Percentiles rank a stretch among this genome's conserved stretches.
phyloP scores from a whole-genome alignment of 148 eudicot genomes.

The Diospyros kaki region DNA sequence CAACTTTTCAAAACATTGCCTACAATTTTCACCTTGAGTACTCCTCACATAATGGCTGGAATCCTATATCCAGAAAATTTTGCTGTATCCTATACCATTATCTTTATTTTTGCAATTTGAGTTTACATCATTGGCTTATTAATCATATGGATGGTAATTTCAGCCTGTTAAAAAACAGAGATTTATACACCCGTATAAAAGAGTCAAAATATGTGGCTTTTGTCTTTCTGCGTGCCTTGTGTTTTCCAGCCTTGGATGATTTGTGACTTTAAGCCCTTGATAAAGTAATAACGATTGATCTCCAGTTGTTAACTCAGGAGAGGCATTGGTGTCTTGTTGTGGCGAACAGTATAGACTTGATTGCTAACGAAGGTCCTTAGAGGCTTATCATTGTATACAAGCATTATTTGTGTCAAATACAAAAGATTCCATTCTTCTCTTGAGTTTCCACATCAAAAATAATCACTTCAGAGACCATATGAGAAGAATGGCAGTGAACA shows the following conservation, averaged over 20 bases:
- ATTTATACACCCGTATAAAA: not conserved
- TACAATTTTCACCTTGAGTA: not conserved
- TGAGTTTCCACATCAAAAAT: not conserved
- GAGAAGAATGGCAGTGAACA: not conserved
- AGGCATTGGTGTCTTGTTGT: not conserved
- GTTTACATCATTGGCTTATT: not conserved
- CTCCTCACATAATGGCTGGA: conserved; percentile 2
- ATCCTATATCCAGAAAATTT: not conserved
- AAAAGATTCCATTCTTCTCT: not conserved
- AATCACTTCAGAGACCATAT: not conserved
- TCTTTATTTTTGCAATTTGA: not conserved
- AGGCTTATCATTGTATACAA: not conserved
- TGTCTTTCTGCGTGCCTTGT: not conserved
- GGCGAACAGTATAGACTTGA: not conserved
- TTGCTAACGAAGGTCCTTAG: not conserved
- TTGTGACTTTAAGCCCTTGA: not conserved
- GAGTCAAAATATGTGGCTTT: not conserved
- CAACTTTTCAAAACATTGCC: not conserved
- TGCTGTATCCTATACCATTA: not conserved
- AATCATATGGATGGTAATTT: not conserved
- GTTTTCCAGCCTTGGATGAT: not conserved
- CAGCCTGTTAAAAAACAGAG: not conserved
- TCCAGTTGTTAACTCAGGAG: not conserved
- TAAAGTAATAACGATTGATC: not conserved
- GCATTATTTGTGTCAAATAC: not conserved